These are phyloP conservation scores for Plasmodium vivax DNA, from an alignment of 169 alveolate genomes.

Conservation along the genomic window DNA sequence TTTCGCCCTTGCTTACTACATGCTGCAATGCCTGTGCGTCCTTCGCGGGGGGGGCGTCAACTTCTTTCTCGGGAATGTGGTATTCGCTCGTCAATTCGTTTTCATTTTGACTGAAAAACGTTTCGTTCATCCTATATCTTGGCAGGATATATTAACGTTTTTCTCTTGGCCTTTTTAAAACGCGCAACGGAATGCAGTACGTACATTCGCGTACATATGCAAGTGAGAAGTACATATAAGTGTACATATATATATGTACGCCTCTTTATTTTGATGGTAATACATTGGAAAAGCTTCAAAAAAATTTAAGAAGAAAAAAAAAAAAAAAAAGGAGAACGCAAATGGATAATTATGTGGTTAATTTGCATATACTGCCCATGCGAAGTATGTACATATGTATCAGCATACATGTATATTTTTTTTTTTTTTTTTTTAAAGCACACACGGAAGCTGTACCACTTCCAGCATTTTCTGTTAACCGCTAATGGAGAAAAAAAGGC, in stretches of 20 bases:
- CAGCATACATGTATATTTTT: neutral
- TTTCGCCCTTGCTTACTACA: neutral
- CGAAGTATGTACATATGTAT: neutral
- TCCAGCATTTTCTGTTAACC: neutral
- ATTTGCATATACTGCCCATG: neutral
- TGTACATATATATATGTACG: neutral
- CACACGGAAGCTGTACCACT: neutral
- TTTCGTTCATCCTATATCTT: conserved; percentile 47
- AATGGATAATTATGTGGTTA: neutral
- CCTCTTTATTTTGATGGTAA: neutral
- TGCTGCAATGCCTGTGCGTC: conserved; percentile 3
- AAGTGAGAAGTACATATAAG: neutral
- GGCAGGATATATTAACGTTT: neutral
- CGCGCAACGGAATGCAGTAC: neutral
- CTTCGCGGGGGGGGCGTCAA: neutral
- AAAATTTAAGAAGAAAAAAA: neutral
- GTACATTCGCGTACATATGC: neutral
- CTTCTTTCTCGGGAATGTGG: neutral
- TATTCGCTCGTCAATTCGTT: conserved; percentile 18
- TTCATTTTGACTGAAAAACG: conserved; percentile 34
- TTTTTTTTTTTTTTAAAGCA: neutral
- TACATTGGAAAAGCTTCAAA: neutral
- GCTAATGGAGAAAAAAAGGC: neutral
- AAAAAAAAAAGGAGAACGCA: neutral
- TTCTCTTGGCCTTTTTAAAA: neutral